Base-by-base conservation (phyloP, 805 yeast genomes). In the Ogataea minuta region DNA sequence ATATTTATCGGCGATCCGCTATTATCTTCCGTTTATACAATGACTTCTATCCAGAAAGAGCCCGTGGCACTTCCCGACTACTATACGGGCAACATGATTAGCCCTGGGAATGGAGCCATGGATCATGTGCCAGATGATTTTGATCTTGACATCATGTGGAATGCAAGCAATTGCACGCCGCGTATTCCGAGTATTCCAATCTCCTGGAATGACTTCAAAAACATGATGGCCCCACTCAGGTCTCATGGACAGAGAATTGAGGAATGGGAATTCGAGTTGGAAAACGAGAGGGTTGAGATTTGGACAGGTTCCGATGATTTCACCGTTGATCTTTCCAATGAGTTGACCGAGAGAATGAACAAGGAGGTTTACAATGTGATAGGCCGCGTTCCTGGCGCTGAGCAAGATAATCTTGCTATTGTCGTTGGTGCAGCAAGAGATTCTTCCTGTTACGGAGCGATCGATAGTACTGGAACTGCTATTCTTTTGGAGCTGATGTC, bases 371-470 rank as follows among this genome's bases (percentile, higher is more conserved):
- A 93, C 86, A 86, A 89, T 54, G 77, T 90, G 1, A 57, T 87
- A 19, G 95, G 91, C 2, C 75, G 81, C 31, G 77, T 90, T 15
- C 71, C 74, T 23, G 97, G 97, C 9, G 66, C 80, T 32, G 97
- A 91, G 56, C 95, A 87, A 62, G 66, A 69, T 14, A 86, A 77
- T 14, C 74, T 77, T 48, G 87, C 86, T 0, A 63, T 91, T 4
- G 68, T 90, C 2, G 76, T 91, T 40, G 96, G 95, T 1, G 89
- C 96, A 0, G 75, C 84, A 4, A 68, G 96, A 49, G 96, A 89
- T 56, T 68, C 95, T 0, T 17, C 50, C 2, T 66, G 79, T 16
- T 73, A 66, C 49, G 97, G 96, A n/a, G 80, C 95, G 0, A 63
- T 75, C 3, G 79, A 89, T 7, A 76, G 77, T 48, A 79, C 95